These are phyloP conservation scores for Streptanthus diversifolius DNA, from an alignment of 345 rosid genomes.

Conservation along the genomic window DNA sequence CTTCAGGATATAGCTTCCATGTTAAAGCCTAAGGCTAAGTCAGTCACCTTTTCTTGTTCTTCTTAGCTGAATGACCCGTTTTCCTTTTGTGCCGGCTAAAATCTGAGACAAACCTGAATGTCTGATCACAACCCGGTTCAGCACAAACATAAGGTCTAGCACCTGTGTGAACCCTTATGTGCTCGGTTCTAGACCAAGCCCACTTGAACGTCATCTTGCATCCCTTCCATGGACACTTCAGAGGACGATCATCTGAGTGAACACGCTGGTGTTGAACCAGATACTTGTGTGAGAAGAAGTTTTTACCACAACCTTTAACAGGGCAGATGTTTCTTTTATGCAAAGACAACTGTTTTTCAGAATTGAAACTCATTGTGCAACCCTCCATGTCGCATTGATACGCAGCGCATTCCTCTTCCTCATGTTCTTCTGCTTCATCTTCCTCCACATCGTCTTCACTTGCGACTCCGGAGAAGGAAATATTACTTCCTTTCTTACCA, in stretches of 20 bases:
- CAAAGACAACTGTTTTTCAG: constrained; percentile 62
- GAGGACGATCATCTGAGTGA: constrained; percentile 88
- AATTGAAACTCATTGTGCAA: constrained; percentile 74
- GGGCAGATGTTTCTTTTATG: constrained; percentile 89
- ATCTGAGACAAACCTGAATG: constrained; percentile 88
- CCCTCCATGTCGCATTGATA: constrained; percentile 87
- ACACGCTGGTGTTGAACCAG: constrained; percentile 91
- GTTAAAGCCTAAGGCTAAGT: constrained; percentile 1
- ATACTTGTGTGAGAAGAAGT: constrained; percentile 92
- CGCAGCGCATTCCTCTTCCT: constrained; percentile 40
- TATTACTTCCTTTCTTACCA: constrained; percentile 45
- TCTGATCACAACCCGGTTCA: constrained; percentile 85
- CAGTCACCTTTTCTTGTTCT: constrained; percentile 43
- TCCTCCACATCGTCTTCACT: constrained; percentile 45
- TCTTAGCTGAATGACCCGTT: constrained; percentile 86
- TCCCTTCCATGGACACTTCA: constrained; percentile 98
- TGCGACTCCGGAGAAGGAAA: constrained; percentile 34
- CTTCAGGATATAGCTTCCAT: constrained; percentile 32
- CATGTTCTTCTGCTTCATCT: constrained; percentile 44
- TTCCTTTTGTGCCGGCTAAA: constrained; percentile 94
- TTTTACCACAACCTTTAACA: constrained; percentile 88
- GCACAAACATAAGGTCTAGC: constrained; percentile 83
- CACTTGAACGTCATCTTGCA: constrained; percentile 98
- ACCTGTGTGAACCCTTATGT: constrained; percentile 95
- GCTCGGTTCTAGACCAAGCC: constrained; percentile 99